Base-by-base conservation (phyloP, 2,329 filamentous ascomycete genomes). In the Corynespora cassiicola region DNA sequence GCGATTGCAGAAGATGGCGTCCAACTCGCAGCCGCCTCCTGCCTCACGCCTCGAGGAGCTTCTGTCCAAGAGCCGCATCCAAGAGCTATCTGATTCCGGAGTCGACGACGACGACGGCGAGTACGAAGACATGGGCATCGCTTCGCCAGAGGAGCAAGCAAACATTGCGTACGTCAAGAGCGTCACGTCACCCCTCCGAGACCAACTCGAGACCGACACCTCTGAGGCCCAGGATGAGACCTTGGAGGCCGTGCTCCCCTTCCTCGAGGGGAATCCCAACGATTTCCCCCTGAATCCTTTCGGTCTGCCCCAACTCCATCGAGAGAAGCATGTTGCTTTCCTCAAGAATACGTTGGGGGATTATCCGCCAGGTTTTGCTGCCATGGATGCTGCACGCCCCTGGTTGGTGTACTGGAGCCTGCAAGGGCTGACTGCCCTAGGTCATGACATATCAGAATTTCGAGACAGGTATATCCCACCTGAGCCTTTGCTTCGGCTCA, bases 401-500 rank as follows among this genome's bases (percentile, higher is more conserved):
- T 99, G 94, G 94, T 81, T 96, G 59, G 78, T 96, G 50, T 97
- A 96, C 73, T 99, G 94, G 94, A 87, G 82, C 36, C 75, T 97
- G 36, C 82, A 85, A 21, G 90, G 82, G 2, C 75, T 99, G 50
- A 75, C 79, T 17, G 75, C 91, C 21, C 73, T 99, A 32, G 90
- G 89, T 31, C 82, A 90, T 61, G 88, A 96, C 63, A 69, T 82
- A 24, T 74, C 71, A 6, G 58, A 65, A 38, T 92, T 89, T 67
- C 81, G 85, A 39, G 74, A 86, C 50, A 77, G 80, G 70, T 81
- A 73, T 50, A 75, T 70, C n/a, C n/a, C n/a, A 12, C 12, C 15
- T 23, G n/a, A 15, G 22, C 30, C 14, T 31, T 12, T 23, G n/a
- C 18, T 21, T 38, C 6, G 18, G 12, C 12, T 18, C 29, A 10